Base-by-base conservation (phyloP, 2,329 filamentous ascomycete species). In the Penicillium sp. region DNA sequence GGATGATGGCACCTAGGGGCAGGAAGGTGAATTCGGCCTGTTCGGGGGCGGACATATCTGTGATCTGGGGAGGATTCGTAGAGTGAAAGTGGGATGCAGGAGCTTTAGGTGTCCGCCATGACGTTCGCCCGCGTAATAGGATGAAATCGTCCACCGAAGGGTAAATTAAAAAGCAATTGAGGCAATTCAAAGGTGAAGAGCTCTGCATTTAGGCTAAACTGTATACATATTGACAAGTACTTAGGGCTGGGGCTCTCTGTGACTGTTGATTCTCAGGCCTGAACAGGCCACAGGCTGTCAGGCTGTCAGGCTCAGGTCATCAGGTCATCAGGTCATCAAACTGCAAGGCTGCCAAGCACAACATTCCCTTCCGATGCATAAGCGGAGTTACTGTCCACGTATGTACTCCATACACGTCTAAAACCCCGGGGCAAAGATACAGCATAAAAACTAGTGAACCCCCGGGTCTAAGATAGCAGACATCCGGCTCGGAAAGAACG, bases 1-100 rank as follows among this genome's bases (percentile, higher is more conserved):
- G 73, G 47, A 77, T 74, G 57, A 76, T 72, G 44, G 71, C 75
- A 25, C 74, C 75, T 24, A 75, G 65, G 12, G 72, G 65, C 35
- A 75, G 61, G 58, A 75, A 75, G 39, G 69, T 71, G 61, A 77
- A 75, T 27, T 47, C 56, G 13, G 68, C 64, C 39, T 68, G 67
- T 48, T 72, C 63, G 27, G 59, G 40, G 41, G 46, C 47, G 18
- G 58, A 44, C 55, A 62, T 62, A 32, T 25, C 49, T 42, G 49
- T 46, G 23, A 39, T 49, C 52, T 54, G 56, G 31, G 52, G 37
- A 33, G 39, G 33, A 31, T 23, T 18, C n/a, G 31, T 47, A 39
- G 41, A 38, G 41, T 40, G n/a, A 39, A 29, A 24, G 39, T 41
- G 38, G 37, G 24, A 46, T 32, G 33, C 4, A 23, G 20, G 15